Base-by-base conservation (phyloP, 164 flowering plant species). In the Cinnamomum chago region DNA sequence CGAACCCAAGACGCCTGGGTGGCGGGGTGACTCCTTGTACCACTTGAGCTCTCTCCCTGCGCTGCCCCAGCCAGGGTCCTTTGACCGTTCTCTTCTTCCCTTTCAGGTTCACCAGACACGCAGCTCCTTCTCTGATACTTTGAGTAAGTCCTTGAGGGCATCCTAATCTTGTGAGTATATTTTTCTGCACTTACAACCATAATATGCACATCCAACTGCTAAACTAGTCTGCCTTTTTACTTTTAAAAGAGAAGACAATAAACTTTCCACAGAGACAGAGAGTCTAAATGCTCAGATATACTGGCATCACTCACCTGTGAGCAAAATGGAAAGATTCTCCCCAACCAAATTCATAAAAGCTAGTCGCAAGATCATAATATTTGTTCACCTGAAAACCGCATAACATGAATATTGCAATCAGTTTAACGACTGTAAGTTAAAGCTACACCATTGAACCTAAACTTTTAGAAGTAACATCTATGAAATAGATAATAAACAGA, bases 321-420 rank as follows among this genome's bases (percentile, higher is more conserved):
- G 98, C 99, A 88, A 96, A 96, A 82, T 96, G 99, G 82, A 96
- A 96, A 75, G 97, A 94, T 75, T 96, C 98, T 73, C 99, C 99
- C 99, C 99, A 96, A 64, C 99, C 99, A 87, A 81, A 96, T 85
- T 96, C 99, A 82, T 94, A 96, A 82, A 96, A 96, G 87, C 99
- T 96, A 70, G 99, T 96, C 28, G 79, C 90, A 77, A 96, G 97
- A 83, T 96, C 99, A 85, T 96, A 96, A 79, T 96, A 96, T 75
- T 94, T 96, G 79, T 94, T 94, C n/a, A 94, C 99, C 99, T 96
- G 88, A 80, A 80, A 79, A 74, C 52, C 62, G 67, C 33, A 77
- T 28, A 10, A 81, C 27, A 52, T 40, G n/a, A 64, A 25, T 1
- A 17, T 24, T 6, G 25, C 50, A 55, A 55, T 55, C 60, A 55